Base-by-base conservation (phyloP, 2,329 filamentous ascomycete genomes). In the Sporothrix brasiliensis region DNA sequence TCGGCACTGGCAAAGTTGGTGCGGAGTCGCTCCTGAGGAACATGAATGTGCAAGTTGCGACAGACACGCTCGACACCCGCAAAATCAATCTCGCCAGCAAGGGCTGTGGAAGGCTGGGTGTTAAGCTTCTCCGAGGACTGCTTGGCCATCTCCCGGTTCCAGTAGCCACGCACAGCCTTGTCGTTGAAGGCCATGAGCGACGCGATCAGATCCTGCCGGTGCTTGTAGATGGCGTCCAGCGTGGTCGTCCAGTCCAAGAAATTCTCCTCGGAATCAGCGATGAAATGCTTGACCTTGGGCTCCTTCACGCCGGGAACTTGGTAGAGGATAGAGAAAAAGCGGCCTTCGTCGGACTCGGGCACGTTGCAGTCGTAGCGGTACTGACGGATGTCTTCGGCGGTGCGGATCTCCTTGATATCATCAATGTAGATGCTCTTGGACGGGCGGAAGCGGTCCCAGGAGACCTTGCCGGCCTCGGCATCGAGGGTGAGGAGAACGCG, bases 271-370 rank as follows among this genome's bases (percentile, higher is more conserved):
- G 91, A 89, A 13, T 90, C 90, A 34, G 94, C 92, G 70, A 97
- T 89, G 67, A 99, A 85, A 79, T 98, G 93, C 83, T 98, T 88
- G 10, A 90, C 90, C 79, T 97, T 97, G 76, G 89, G 90, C 77
- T 93, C 94, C 10, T 90, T 90, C 72, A 90, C 91, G 75, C 93
- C 91, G 0, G 91, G 89, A 50, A 92, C 87, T 0, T 89, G 88
- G 79, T 97, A 97, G 68, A 97, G 87, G 74, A 99, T 93, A 39
- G 94, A 96, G 77, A 98, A 94, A 87, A 94, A 97, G 16, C 88
- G 88, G 9, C 85, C 81, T 75, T 94, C 91, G 52, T 89, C 86
- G 6, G 87, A 82, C 67, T 90, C 86, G 0, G 89, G 82, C 27
- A 95, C 83, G 52, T 89, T 88, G 77, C 91, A 92, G 79, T 97